Conservation (phyloP, 305 asterid genomes). For the Fraxinus floribunda region DNA sequence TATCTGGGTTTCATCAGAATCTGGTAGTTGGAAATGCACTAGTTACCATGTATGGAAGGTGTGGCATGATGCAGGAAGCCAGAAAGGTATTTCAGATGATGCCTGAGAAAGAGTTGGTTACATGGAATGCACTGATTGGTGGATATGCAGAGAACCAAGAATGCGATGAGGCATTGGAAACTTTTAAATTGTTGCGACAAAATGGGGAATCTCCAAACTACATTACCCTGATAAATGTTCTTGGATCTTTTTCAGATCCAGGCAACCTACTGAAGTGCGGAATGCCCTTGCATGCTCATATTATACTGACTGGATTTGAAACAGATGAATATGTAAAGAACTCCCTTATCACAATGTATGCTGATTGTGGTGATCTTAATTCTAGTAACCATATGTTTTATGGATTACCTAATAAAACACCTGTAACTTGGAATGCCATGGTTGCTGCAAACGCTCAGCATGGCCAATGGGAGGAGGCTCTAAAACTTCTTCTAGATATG, state of each 20-base stretch:
- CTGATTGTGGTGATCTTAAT: conserved; percentile 69
- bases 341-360: conserved; percentile 83
- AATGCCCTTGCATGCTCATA: conserved; percentile 65
- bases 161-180: conserved; percentile 43
- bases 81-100: conserved; percentile 50
- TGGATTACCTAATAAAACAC: conserved; percentile 39
- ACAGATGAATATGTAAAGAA: conserved; percentile 64
- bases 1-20: conserved; percentile 54
- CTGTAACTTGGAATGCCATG: conserved; percentile 78
- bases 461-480: conserved; percentile 77
- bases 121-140: conserved; percentile 85
- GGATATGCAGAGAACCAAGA: conserved; percentile 61
- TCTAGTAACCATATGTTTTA: conserved; percentile 60
- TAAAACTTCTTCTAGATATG: conserved; percentile 68
- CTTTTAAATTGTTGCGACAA: conserved; percentile 58
- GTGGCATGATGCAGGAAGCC: conserved; percentile 60
- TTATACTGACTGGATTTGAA: conserved; percentile 50
- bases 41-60: conserved; percentile 80
- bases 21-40: conserved; percentile 78
- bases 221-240: conserved; percentile 67
- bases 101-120: conserved; percentile 66
- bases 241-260: conserved; percentile 61
- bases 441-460: conserved; percentile 72
- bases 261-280: conserved; percentile 52
- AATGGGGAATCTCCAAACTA: conserved; percentile 52